phyloP scores from a whole-genome alignment of 306 rosid genomes.

The Cyamopsis tetragonoloba region DNA sequence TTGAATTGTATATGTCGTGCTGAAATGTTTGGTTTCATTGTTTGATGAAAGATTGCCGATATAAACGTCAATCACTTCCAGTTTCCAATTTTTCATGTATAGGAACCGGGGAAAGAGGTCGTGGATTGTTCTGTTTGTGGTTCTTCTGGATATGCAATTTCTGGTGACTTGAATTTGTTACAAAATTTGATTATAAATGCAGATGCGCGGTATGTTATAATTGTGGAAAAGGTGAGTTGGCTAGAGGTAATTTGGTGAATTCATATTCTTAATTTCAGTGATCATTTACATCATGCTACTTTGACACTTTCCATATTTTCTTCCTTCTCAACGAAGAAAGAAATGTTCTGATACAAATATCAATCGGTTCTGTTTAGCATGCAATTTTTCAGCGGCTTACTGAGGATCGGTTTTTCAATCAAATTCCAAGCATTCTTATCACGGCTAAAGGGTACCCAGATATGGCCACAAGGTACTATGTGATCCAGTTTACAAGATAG shows the following conservation, averaged over 20 bases:
- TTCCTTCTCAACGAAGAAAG: background rate
- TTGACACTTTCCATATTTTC: conserved; percentile 10
- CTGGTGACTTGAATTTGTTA: conserved; percentile 70
- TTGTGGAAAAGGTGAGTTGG: conserved; percentile 75
- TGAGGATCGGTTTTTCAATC: conserved; percentile 74
- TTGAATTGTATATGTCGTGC: background rate
- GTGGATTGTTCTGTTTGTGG: conserved; percentile 77
- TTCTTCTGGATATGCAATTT: conserved; percentile 70
- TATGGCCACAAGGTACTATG: conserved; percentile 72
- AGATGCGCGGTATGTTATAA: conserved; percentile 81
- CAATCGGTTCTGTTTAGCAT: conserved; percentile 49
- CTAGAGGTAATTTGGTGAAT: background rate
- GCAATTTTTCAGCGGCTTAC: conserved; percentile 80
- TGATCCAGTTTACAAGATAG: conserved; percentile 18
- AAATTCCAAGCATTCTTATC: conserved; percentile 85
- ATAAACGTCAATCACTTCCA: background rate
- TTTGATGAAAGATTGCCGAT: conserved; percentile 10
- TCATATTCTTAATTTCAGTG: conserved; percentile 4
- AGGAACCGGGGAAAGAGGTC: conserved; percentile 75
- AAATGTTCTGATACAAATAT: background rate
- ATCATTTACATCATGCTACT: conserved; percentile 3
- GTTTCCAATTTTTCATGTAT: background rate
- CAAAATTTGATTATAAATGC: conserved; percentile 45
- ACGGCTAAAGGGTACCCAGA: conserved; percentile 96
- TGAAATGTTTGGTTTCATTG: background rate